phyloP scores from a whole-genome alignment of 2,329 filamentous ascomycete species.

The Colletotrichum sublineola region DNA sequence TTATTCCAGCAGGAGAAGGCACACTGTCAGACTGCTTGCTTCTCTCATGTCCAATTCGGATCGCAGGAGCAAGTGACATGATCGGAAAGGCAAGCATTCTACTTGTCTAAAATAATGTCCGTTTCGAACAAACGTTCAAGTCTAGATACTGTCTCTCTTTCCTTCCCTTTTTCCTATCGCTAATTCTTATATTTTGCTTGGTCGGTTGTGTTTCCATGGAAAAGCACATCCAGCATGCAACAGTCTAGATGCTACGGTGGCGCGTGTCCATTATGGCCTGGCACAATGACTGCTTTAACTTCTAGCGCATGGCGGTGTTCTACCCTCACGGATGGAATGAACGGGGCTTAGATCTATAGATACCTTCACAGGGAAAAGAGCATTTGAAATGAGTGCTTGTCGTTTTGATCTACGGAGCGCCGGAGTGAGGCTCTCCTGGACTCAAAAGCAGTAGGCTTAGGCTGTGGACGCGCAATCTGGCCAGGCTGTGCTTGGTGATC shows the following conservation, averaged over 20 bases:
- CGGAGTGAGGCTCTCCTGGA: slow-evolving; percentile 6
- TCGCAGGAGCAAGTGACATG: neutral
- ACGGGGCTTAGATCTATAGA: neutral
- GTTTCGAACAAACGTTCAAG: neutral
- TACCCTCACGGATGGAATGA: neutral
- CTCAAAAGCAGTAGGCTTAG: neutral
- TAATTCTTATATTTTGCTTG: neutral
- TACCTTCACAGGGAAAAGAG: neutral
- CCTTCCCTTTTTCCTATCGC: neutral
- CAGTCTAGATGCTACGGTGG: neutral
- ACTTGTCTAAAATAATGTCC: neutral
- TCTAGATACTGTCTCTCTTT: neutral
- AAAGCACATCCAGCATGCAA: neutral
- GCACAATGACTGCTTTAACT: neutral
- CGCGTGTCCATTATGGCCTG: neutral
- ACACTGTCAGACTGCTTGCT: neutral
- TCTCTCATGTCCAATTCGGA: neutral
- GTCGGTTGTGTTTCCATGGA: neutral
- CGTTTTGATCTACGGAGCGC: neutral
- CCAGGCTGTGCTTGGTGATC: neutral
- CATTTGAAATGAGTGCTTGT: neutral
- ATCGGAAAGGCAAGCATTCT: neutral
- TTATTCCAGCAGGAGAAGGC: neutral
- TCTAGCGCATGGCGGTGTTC: too few species aligned
- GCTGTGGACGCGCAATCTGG: neutral